Evolutionary conservation across 768 basidiomycete genomes (phyloP), one percentile per base, ranked within the genome.

Genomic region (Artomyces pyxidatus): DNA sequence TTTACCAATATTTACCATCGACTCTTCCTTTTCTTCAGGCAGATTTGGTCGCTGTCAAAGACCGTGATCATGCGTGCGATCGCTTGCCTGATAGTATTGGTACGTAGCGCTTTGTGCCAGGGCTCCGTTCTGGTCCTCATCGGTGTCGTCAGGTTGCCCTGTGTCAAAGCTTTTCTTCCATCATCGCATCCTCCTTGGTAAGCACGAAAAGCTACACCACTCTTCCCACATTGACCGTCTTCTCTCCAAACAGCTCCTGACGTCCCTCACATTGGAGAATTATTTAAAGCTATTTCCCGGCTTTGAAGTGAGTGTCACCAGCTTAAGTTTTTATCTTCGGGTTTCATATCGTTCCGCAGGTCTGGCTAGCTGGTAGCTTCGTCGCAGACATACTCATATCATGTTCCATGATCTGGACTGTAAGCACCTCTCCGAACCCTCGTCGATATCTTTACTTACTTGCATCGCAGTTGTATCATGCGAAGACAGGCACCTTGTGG

Each of bases 311-410:
- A 7, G 32, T 8, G n/a, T n/a, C n/a, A n/a, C 32, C n/a, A n/a
- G n/a, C n/a, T n/a, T n/a, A n/a, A n/a, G n/a, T n/a, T n/a, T n/a
- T n/a, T n/a, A n/a, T n/a, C n/a, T n/a, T n/a, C n/a, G n/a, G n/a
- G n/a, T n/a, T n/a, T n/a, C n/a, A 37, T 28, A 17, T 3, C 17
- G 32, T 14, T 17, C 32, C 14, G 32, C 30, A 62, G 60, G 38
- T 59, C 14, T 66, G 65, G 63, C 50, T 66, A 9, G 53, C 54
- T 1, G 52, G 57, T 7, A 62, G 61, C 40, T 52, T 57, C 42
- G 48, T 60, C 17, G 56, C 58, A 11, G 59, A 64, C 45, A 35
- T 63, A 3, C 44, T 65, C 14, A 61, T 66, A 25, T 56, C 63
- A 2, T 52, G 35, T 3, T 55, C 57, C 25, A 61, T 65, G 56